Conservation (phyloP, 169 alveolate species). For the Plasmodium falciparum region DNA sequence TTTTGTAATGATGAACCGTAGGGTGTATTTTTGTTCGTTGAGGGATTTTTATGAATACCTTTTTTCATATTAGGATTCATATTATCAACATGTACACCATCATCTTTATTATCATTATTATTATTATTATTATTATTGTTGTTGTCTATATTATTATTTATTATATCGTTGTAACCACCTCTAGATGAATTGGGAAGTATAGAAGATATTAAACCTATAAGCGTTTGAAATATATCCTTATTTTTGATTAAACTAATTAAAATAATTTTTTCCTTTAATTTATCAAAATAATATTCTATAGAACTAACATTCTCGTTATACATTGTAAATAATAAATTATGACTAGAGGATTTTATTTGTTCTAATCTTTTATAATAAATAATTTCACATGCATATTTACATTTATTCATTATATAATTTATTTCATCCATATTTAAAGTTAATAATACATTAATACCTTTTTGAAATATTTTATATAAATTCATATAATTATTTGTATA, state of each 20-base stretch:
- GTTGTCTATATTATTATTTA: too few relatives aligned
- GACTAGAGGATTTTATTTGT: conserved; percentile 32
- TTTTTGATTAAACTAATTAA: conserved; percentile 38
- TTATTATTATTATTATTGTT: too few relatives aligned
- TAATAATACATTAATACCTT: conserved; percentile 34
- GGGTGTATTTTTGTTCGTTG: too few relatives aligned
- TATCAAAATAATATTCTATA: conserved; percentile 72
- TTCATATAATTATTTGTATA: conserved; percentile 68
- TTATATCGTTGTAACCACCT: neutral
- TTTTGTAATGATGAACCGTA: too few relatives aligned
- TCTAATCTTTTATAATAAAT: conserved; percentile 58
- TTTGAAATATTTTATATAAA: conserved; percentile 36
- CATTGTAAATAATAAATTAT: conserved; percentile 61
- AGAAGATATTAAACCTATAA: conserved; percentile 42
- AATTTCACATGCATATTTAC: conserved; percentile 75
- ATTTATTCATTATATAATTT: conserved; percentile 46
- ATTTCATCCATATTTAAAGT: conserved; percentile 23
- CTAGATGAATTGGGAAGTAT: conserved; percentile 45
- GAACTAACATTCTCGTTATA: conserved; percentile 69
- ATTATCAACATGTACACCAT: too few relatives aligned
- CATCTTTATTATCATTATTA: too few relatives aligned
- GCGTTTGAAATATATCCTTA: conserved; percentile 37
- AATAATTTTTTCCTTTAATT: conserved; percentile 66
- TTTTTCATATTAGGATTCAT: neutral
- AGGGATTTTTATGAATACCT: neutral